Evolutionary conservation across 441 rosid genomes (phyloP).

Genomic region (Populus hybrid): DNA sequence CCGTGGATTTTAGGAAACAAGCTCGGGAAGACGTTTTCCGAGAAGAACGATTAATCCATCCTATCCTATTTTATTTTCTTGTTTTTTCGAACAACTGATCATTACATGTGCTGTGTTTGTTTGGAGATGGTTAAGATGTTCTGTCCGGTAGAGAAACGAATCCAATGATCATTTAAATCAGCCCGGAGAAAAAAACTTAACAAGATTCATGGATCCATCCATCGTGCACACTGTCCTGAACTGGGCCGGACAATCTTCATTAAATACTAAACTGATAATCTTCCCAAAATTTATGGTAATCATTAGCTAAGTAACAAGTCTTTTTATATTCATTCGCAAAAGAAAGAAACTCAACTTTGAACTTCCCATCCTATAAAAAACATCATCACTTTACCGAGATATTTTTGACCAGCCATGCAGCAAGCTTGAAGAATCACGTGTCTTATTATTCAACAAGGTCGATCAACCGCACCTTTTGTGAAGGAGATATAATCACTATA

Average conservation of each 20-base stretch:
- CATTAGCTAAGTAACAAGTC: background rate
- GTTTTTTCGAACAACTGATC: background rate
- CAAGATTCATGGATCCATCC: background rate
- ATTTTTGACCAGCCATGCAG: background rate
- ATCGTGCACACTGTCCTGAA: background rate
- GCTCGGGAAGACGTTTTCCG: background rate
- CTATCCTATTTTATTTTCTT: background rate
- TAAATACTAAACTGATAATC: background rate
- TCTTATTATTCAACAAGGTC: background rate
- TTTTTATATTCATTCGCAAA: background rate
- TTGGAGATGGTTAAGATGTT: background rate
- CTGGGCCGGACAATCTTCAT: background rate
- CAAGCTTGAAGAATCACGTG: background rate
- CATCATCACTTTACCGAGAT: background rate
- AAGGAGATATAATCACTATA: background rate
- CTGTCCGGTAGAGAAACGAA: background rate
- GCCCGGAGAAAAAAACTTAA: background rate
- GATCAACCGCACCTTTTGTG: constrained; percentile 5
- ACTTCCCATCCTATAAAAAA: background rate
- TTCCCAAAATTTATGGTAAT: background rate
- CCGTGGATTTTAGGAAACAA: background rate
- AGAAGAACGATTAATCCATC: background rate
- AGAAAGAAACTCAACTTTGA: background rate
- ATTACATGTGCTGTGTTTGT: background rate
- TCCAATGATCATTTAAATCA: background rate